Conservation (phyloP, 2,329 filamentous ascomycete species). For the Fusarium scirpi region DNA sequence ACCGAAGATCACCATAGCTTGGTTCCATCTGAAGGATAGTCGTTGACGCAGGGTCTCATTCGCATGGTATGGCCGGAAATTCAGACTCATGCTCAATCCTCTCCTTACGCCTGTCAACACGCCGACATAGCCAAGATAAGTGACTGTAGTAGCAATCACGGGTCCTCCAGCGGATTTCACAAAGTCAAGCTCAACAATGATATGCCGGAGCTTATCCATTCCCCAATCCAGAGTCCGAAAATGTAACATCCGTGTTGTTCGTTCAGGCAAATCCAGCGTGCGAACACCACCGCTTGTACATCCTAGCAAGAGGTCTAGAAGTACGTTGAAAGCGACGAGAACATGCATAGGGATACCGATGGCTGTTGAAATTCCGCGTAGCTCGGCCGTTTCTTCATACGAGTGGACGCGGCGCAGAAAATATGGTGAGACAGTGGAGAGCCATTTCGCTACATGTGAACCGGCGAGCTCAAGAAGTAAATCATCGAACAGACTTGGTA, state of each 20-base stretch:
- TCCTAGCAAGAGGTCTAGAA: slow-evolving; percentile 73
- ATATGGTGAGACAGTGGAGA: slow-evolving; percentile 56
- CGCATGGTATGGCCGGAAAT: slow-evolving; percentile 56
- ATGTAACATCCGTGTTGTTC: slow-evolving; percentile 58
- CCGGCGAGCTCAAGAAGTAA: slow-evolving; percentile 52
- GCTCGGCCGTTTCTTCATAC: slow-evolving; percentile 69
- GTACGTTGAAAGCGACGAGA: slow-evolving; percentile 71
- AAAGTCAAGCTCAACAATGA: slow-evolving; percentile 66
- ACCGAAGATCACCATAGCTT: slow-evolving; percentile 46
- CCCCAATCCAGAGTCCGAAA: slow-evolving; percentile 68
- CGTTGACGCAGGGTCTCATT: slow-evolving; percentile 21
- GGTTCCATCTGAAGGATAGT: slow-evolving; percentile 46
- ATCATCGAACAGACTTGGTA: slow-evolving; percentile 64
- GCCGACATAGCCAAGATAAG: slow-evolving; percentile 63
- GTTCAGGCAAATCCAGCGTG: slow-evolving; percentile 9
- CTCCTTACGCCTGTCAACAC: slow-evolving; percentile 61
- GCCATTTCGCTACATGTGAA: slow-evolving; percentile 35
- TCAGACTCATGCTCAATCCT: slow-evolving; percentile 61
- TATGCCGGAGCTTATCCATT: slow-evolving; percentile 62
- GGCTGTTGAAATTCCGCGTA: slow-evolving; percentile 66
- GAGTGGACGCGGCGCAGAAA: slow-evolving; percentile 64
- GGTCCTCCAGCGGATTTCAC: slow-evolving; percentile 50
- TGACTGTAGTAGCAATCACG: slow-evolving; percentile 59
- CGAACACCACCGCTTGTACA: slow-evolving; percentile 66
- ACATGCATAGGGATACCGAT: slow-evolving; percentile 68